Evolutionary conservation across 768 basidiomycete species (phyloP).

Genomic region (Phlebiopsis flavidoalba): DNA sequence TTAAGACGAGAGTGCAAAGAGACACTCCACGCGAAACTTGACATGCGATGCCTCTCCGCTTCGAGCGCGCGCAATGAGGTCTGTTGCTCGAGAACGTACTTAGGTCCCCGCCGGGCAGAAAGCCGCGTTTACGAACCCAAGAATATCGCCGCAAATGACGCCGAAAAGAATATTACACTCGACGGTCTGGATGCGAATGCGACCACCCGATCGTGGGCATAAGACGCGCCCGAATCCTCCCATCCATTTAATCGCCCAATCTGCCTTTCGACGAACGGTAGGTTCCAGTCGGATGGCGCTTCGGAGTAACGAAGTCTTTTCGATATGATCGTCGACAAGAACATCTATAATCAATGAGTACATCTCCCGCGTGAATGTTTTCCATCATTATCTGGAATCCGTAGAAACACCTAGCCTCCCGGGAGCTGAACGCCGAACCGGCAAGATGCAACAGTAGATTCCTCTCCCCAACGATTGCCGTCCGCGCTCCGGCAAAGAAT

Average conservation of each 20-base stretch:
- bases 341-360: conserved; percentile 52
- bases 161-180: conserved; percentile 54
- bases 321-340: conserved; percentile 47
- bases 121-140: conserved; percentile 51
- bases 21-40: conserved; percentile 52
- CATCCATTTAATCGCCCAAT: conserved; percentile 52
- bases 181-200: conserved; percentile 46
- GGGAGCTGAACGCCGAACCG: conserved; percentile 43
- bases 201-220: conserved; percentile 44
- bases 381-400: conserved; percentile 56
- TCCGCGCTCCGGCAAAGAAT: conserved; percentile 51
- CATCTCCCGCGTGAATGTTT: conserved; percentile 50
- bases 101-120: conserved; percentile 52
- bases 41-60: conserved; percentile 55
- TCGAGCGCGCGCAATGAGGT: conserved; percentile 51
- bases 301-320: too few relatives aligned
- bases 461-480: conserved; percentile 52
- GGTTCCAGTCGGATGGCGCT: too few relatives aligned
- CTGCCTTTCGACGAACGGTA: too few relatives aligned
- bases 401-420: conserved; percentile 50
- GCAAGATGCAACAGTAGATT: conserved; percentile 48
- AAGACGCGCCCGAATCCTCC: conserved; percentile 35
- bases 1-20: conserved; percentile 49
- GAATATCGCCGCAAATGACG: conserved; percentile 47
- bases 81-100: conserved; percentile 59